Base-by-base conservation (phyloP, 495 filamentous ascomycete species). In the Lasiosphaeria miniovina region DNA sequence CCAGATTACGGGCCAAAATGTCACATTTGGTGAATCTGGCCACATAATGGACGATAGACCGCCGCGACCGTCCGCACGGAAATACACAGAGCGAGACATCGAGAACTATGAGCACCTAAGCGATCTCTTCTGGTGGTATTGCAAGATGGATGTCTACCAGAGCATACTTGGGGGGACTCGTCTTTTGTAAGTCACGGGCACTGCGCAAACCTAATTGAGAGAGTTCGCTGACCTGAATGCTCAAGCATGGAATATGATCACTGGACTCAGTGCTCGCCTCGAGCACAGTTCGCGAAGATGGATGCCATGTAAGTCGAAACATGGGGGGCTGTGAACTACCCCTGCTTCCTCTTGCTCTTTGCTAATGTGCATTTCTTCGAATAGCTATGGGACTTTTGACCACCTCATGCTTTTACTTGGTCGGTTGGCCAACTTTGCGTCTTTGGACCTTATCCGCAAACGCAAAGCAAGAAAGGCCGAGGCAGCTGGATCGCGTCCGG, bases 61-160 rank as follows among this genome's bases (percentile, higher is more conserved):
- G 6, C 17, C 54, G 10, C 53, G 51, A 31, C 43, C 48, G n/a
- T 50, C 45, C 46, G 32, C 38, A 31, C 33, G 24, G 10, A 64
- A 62, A n/a, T 85, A 88, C 46, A 84, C 85, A 4, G 79, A 84
- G 17, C 88, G 85, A 57, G 90, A 94, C 52, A 80, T 93, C 52
- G 89, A 93, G 60, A 83, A 76, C 32, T 95, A 89, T 66, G 85
- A 91, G 68, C 83, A 89, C 41, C 82, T 95, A 55, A 84, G 88
- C 56, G 94, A 98, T 73, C 77, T 98, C 35, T 96, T 89, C 75
- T 98, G 94, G 94, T 98, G 91, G 91, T 98, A 88, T 73, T 86
- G 81, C 56, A 95, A 96, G 74, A 93, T 96, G 73, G 94, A 98
- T 73, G 83, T 88, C 6, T 90, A 92, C 65, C 93, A 97, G 71